A percentile compares a stretch with the other conserved stretches of the same genome.
These are phyloP conservation scores for Lachnellula occidentalis DNA, from an alignment of 2,329 filamentous ascomycete species.

Conservation along the genomic window DNA sequence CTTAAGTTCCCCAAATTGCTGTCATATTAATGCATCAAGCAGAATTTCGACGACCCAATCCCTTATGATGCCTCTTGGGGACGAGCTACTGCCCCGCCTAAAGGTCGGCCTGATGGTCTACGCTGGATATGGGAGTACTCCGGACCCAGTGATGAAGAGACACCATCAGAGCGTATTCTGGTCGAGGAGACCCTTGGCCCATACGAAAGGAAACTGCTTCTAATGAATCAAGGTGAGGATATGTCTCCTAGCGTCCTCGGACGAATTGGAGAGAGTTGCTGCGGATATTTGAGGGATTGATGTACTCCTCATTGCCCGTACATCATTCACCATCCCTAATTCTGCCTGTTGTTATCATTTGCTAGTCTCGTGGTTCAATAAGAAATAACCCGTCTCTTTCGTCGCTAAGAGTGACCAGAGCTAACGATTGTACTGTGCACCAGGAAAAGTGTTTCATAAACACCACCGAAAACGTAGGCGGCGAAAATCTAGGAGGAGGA, in stretches of 20 bases:
- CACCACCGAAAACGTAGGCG: neutral
- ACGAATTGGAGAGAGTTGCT: neutral
- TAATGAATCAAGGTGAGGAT: conserved; percentile 32
- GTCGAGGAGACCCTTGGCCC: conserved; percentile 49
- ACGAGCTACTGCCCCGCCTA: conserved; percentile 22
- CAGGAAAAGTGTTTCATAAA: neutral
- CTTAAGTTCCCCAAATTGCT: too few species aligned
- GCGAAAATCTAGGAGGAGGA: neutral
- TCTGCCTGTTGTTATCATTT: neutral
- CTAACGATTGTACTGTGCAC: neutral
- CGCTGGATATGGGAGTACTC: conserved; percentile 52
- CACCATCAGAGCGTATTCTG: conserved; percentile 39
- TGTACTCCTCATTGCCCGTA: neutral
- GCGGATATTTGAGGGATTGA: neutral
- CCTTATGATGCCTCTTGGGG: conserved; percentile 31
- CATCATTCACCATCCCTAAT: neutral
- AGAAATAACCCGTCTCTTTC: neutral
- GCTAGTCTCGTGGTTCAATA: neutral
- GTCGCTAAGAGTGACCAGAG: neutral
- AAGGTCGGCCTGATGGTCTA: conserved; percentile 30
- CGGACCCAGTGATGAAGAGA: conserved; percentile 37
- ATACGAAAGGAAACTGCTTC: conserved; percentile 45
- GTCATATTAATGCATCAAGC: too few species aligned
- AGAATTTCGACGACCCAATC: conserved; percentile 26
- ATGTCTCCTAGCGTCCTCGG: neutral